Percentiles rank a stretch among this genome's conserved stretches.
phyloP scores from a whole-genome alignment of 2,329 filamentous ascomycete genomes.

The Colletotrichum graminicola region DNA sequence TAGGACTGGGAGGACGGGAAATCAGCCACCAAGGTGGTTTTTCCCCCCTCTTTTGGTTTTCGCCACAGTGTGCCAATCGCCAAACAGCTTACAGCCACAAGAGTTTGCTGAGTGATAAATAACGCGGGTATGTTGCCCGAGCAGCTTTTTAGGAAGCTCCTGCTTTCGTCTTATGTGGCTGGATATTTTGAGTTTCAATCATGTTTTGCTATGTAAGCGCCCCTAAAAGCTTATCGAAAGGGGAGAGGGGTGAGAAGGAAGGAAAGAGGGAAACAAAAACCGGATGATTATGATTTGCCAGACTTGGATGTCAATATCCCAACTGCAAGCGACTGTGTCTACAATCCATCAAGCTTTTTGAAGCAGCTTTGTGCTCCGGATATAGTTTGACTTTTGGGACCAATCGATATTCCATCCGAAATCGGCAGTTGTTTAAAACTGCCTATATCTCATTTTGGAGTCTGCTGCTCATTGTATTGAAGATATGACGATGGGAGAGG shows the following conservation, averaged over 20 bases:
- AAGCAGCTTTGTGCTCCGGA: not conserved
- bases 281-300: no score
- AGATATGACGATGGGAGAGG: not conserved
- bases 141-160: not conserved
- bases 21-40: not conserved
- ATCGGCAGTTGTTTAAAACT: no score
- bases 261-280: no score
- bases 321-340: not conserved
- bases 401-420: not conserved
- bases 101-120: not conserved
- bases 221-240: not conserved
- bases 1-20: not conserved
- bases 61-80: slow-evolving; percentile 2
- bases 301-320: not conserved
- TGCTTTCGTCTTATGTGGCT: not conserved
- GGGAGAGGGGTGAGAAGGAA: no score
- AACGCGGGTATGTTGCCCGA: slow-evolving; percentile 15
- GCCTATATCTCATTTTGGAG: not conserved
- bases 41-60: no score
- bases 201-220: not conserved
- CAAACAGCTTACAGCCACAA: not conserved
- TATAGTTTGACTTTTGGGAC: not conserved
- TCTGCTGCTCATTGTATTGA: no score
- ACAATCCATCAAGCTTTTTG: not conserved
- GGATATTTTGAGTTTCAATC: no score